Base-by-base conservation (phyloP, 176 grass and related monocot species). In the Bromus sterilis region DNA sequence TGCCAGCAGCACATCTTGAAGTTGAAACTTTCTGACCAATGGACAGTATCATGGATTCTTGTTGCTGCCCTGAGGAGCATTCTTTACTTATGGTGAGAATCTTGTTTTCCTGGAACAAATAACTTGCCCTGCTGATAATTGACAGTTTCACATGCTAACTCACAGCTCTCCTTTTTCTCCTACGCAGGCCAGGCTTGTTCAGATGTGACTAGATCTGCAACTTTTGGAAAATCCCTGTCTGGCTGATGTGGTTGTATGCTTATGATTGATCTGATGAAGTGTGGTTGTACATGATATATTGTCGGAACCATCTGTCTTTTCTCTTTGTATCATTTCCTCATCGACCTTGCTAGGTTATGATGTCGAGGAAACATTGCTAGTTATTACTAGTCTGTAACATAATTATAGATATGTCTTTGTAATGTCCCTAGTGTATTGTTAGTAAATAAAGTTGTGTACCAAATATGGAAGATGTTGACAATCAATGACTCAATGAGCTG, bases 1-100 rank as follows among this genome's bases (percentile, higher is more conserved):
- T 90, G 64, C 43, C 43, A 85, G 89, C 24, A 72, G 77, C 49
- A 5, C 80, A 59, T 84, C 91, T 51, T 89, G 83, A 94, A 51
- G 56, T 31, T 65, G 73, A 23, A 31, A 58, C 24, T 10, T 55
- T 24, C 21, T 80, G 46, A 72, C 76, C 72, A 82, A 20, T 63
- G 82, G 11, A 31, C 9, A 11, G 40, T 63, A 7, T 37, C 14
- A 5, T 70, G 26, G 41, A 77, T 41, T 81, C 55, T 71, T 69
- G 26, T 71, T 60, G 53, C 75, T 36, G 20, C 66, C 35, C 34
- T 26, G 36, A 86, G 7, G 78, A 59, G 34, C 26, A 63, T 76
- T 72, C 69, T 85, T 33, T 69, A 76, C 51, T 51, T 21, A 6
- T 26, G 70, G 71, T 66, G 59, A 74, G 77, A 64, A 64, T 32